Base-by-base conservation (phyloP, 106 monocot species). In the Vanilla planifolia region DNA sequence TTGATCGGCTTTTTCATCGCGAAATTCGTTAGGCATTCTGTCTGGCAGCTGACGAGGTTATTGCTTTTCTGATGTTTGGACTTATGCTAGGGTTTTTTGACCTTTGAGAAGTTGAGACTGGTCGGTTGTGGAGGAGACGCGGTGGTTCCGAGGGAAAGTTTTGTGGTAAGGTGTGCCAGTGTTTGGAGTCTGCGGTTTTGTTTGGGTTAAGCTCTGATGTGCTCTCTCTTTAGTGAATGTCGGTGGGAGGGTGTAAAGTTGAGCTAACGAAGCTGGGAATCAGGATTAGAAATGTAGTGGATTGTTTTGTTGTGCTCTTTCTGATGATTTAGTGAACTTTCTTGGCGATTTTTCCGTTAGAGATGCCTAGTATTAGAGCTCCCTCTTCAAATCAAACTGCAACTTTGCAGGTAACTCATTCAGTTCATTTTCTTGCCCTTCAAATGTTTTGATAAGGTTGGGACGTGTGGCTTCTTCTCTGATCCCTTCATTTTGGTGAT, bases 351-450 rank as follows among this genome's bases (percentile, higher is more conserved):
- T 13, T 15, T 57, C 20, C 17, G 35, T 43, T 51, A 35, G 29
- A 53, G 57, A 91, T 91, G 96, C 87, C 96, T 22, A 87, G 81
- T 37, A 85, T 98, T 51, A 87, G 81, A 81, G 76, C 96, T 51
- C 96, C 96, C 20, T 69, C 91, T 28, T 76, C 81, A 6, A 98
- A 88, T 62, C 75, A 87, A 71, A 98, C 96, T 37, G 84, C 96
- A 8, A 82, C 87, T 8, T 79, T 98, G 6, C 69, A 75, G 84
- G 96, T 96, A 61, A 26, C 64, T 50, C n/a, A n/a, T n/a, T n/a
- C n/a, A n/a, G n/a, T n/a, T n/a, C n/a, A n/a, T 17, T 20, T 59
- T 66, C 16, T 5, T 34, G 27, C 22, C 30, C 37, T 44, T 21
- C 30, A 44, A 13, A 19, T 17, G 33, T 17, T 25, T 1, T 19